Evolutionary conservation across 768 basidiomycete species (phyloP), one percentile per base, ranked within the genome.

Genomic region (Amanita jacksonii): DNA sequence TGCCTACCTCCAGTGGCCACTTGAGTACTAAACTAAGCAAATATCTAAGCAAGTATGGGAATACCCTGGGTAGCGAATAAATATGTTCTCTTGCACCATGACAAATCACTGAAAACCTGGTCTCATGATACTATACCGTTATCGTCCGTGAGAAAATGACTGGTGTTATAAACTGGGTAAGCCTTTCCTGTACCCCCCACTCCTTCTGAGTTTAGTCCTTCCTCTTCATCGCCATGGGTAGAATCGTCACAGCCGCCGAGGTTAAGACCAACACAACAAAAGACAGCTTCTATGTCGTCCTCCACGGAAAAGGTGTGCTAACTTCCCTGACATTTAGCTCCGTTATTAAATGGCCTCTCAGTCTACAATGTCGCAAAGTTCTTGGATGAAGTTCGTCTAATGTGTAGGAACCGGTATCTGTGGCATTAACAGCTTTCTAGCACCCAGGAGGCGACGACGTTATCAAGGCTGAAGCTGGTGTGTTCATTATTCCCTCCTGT

Each of bases 401-500:
- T 25, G 9, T 3, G 9, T 12, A n/a, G 8, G 6, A 27, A 10
- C 23, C 18, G 10, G 3, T 22, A 8, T 4, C 7, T 25, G 7
- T 3, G 38, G 25, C 18, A 28, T 33, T 45, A 41, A 38, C 31
- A 50, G 27, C 3, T 43, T 18, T 33, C 15, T 57, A 88, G 93
- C 93, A 96, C 59, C 93, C 92, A 18, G 94, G 94, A 62, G 96
- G 96, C 51, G 96, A 98, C 69, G 96, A 99, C 69, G 94, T 99
- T 44, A 77, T 99, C 50, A 64, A 97, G 41, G 84, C 87, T 47
- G 96, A 99, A 68, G 82, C 79, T 58, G 87, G 88, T 82, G 65
- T 58, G 85, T 72, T 58, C 62, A 49, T 36, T 51, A 45, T 15
- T 19, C 49, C n/a, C n/a, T n/a, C n/a, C n/a, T n/a, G n/a, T n/a